Base-by-base conservation (phyloP, 192 early-diverging fungal species). In the Backusella mclennaniae region DNA sequence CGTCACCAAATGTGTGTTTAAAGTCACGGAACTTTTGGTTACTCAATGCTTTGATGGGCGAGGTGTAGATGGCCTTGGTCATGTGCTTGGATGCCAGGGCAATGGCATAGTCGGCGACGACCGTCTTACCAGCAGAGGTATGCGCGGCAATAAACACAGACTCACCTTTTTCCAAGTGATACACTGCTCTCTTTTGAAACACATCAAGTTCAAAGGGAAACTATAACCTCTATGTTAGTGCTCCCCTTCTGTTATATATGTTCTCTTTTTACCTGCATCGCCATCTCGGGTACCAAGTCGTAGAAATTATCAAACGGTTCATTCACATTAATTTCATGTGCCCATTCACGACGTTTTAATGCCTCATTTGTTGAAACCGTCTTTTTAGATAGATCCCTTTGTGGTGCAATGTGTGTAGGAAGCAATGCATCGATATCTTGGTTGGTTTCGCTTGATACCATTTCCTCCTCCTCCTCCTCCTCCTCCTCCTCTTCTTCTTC, bases 11-110 rank as follows among this genome's bases (percentile, higher is more conserved):
- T 0, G 92, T 92, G 15, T 88, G 80, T 69, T 90, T 89, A 83
- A 99, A 99, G 82, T 99, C 98, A 66, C 95, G 89, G 80, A 96
- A 99, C 86, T 99, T 99, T 88, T 99, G 98, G 78, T 99, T 99
- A 19, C 94, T 95, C 31, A 99, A 87, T 11, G 98, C 98, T 84
- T 99, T 99, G 86, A 99, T 99, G 15, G 98, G 98, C 46, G 96
- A 97, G 3, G 98, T 99, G 82, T 99, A 99, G 74, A 99, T 96
- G 42, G 96, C 91, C 39, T 93, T 90, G 26, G 96, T 98, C 95
- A 97, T 96, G 77, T 99, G 96, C 82, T 96, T 95, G 80, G 91
- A 87, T 29, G 95, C 93, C 67, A 98, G 82, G 0, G 96, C 95
- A 73, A 99, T 96, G 1, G 98, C 98, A 79, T 99, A 98, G 84